Percentiles rank a stretch among this genome's conserved stretches.
These are phyloP conservation scores for Phaeosphaeria sp. DNA, from an alignment of 2,329 filamentous ascomycete species.

Conservation along the genomic window DNA sequence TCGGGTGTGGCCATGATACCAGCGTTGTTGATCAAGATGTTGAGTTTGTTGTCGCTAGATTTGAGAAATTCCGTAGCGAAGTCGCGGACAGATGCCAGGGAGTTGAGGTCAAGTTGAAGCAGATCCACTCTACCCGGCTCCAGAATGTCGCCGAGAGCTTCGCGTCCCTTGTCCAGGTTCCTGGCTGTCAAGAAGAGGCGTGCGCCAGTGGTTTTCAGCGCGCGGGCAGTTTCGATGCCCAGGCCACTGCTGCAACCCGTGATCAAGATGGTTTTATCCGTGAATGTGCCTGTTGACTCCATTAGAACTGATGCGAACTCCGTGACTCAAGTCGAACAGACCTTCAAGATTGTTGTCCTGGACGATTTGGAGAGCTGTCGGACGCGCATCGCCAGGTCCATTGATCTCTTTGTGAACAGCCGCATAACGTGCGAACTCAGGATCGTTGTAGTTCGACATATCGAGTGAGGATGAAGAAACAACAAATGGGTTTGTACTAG, in stretches of 20 bases:
- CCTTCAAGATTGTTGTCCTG: conserved; percentile 41
- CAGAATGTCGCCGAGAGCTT: conserved; percentile 31
- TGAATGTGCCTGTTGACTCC: conserved; percentile 29
- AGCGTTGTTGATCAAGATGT: conserved; percentile 27
- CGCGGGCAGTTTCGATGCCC: conserved; percentile 39
- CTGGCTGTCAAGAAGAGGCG: conserved; percentile 55
- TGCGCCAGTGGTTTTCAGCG: conserved; percentile 55
- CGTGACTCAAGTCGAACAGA: not conserved
- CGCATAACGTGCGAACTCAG: conserved; percentile 13
- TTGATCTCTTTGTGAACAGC: conserved; percentile 15
- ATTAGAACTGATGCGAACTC: not conserved
- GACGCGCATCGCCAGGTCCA: conserved; percentile 50
- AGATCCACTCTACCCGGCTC: conserved; percentile 24
- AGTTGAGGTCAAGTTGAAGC: conserved; percentile 31
- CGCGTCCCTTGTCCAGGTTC: conserved; percentile 16
- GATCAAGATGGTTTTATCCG: conserved; percentile 31
- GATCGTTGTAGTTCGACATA: conserved; percentile 5
- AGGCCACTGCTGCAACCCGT: conserved; percentile 34
- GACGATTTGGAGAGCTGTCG: conserved; percentile 50
- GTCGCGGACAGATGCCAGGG: conserved; percentile 22
- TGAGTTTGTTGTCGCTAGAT: conserved; percentile 19
- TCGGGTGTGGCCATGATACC: conserved; percentile 34
- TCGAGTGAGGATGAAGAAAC: not conserved
- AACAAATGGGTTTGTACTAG: not conserved
- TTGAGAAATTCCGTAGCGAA: conserved; percentile 27